Percentiles rank a stretch among this genome's conserved stretches.
Evolutionary conservation across 345 rosid genomes (phyloP).

Genomic region (Eucalyptus sp.): DNA sequence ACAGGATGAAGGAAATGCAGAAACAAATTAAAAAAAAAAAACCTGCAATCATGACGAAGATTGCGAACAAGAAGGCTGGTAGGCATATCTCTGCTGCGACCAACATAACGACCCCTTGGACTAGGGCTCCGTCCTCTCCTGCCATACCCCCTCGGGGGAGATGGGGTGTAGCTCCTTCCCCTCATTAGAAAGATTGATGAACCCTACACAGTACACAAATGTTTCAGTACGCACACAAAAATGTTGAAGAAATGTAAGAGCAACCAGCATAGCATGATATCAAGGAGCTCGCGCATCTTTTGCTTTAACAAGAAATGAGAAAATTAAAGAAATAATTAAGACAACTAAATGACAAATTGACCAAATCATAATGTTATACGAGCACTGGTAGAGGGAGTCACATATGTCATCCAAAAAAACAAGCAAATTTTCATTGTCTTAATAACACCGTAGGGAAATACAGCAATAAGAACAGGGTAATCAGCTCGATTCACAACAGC

Average conservation of each 20-base stretch:
- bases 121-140: constrained; percentile 82
- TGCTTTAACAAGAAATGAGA: background rate
- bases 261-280: background rate
- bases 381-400: background rate
- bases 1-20: background rate
- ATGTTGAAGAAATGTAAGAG: background rate
- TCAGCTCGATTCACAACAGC: background rate
- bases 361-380: background rate
- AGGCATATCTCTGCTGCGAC: constrained; percentile 78
- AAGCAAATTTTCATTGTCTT: background rate
- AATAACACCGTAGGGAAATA: background rate
- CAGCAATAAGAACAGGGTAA: background rate
- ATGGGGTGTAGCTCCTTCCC: constrained; percentile 73
- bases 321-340: background rate
- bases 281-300: background rate
- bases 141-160: constrained; percentile 65
- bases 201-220: background rate
- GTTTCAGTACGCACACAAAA: background rate
- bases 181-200: constrained; percentile 36
- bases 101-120: constrained; percentile 65
- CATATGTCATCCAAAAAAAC: background rate
- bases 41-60: constrained; percentile 98
- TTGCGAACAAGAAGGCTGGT: constrained; percentile 96
- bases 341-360: background rate
- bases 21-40: background rate